A percentile compares a stretch with the other conserved stretches of the same genome.
These are phyloP conservation scores for Trichocladium uniseriatum DNA, from an alignment of 495 filamentous ascomycete genomes.

Conservation along the genomic window DNA sequence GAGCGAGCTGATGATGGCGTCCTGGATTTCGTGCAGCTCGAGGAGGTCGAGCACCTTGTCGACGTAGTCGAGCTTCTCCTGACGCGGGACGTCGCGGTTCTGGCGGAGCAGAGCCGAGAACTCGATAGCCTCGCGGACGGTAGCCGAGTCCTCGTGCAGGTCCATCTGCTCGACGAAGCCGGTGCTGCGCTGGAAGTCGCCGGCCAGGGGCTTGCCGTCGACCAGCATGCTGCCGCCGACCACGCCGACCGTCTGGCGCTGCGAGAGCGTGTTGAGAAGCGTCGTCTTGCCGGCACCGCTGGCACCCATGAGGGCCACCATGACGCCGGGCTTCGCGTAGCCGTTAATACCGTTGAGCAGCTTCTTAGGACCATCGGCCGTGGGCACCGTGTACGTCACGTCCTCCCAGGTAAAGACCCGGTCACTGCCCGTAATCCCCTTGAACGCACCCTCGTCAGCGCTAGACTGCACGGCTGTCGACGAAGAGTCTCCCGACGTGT, in stretches of 20 bases:
- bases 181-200: conserved; percentile 69
- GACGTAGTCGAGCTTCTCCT: conserved; percentile 76
- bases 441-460: conserved; percentile 8
- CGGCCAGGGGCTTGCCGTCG: conserved; percentile 57
- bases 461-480: conserved; percentile 21
- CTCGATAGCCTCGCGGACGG: conserved; percentile 73
- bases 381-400: conserved; percentile 55
- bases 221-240: conserved; percentile 68
- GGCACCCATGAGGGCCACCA: conserved; percentile 78
- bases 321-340: conserved; percentile 69
- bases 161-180: conserved; percentile 88
- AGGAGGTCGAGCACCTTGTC: conserved; percentile 82
- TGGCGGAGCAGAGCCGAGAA: conserved; percentile 79
- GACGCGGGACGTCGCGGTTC: conserved; percentile 48
- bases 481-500: conserved; percentile 13
- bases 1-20: conserved; percentile 72
- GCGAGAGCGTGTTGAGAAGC: conserved; percentile 57
- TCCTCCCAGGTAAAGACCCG: conserved; percentile 53
- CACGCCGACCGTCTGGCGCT: conserved; percentile 65
- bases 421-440: conserved; percentile 11
- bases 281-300: conserved; percentile 75
- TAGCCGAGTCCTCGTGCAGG: conserved; percentile 70
- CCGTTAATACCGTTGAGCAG: conserved; percentile 64
- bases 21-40: conserved; percentile 70
- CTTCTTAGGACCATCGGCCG: conserved; percentile 45